A percentile compares a stretch with the other conserved stretches of the same genome.
Conservation (phyloP, 495 filamentous ascomycete species). For the Filosporella fistucella region DNA sequence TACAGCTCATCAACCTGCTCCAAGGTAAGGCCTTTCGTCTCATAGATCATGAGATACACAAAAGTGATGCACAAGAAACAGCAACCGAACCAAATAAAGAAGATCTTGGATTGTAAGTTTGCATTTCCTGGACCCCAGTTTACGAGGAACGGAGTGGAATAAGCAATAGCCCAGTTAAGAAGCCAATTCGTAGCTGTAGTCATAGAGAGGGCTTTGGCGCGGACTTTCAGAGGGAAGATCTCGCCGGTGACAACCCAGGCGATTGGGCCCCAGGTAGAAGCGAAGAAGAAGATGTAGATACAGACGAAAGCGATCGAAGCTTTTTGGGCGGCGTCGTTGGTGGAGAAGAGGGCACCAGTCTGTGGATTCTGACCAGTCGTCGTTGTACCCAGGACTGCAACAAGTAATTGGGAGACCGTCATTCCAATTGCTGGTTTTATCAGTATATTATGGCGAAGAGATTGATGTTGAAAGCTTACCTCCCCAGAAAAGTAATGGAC, state of each 20-base stretch:
- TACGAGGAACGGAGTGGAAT: slow-evolving; percentile 73
- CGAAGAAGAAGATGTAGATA: slow-evolving; percentile 74
- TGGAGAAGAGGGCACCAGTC: slow-evolving; percentile 14
- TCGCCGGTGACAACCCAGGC: slow-evolving; percentile 65
- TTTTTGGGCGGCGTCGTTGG: slow-evolving; percentile 36
- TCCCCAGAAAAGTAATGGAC: slow-evolving; percentile 64
- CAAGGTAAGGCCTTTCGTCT: slow-evolving; percentile 80
- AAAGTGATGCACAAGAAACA: slow-evolving; percentile 70
- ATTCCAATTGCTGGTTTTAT: slow-evolving; percentile 59
- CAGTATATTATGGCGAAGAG: background rate
- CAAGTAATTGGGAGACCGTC: slow-evolving; percentile 61
- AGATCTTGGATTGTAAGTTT: slow-evolving; percentile 69
- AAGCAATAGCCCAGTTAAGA: slow-evolving; percentile 74
- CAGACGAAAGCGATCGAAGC: slow-evolving; percentile 53
- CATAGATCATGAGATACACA: slow-evolving; percentile 75
- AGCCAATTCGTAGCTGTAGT: slow-evolving; percentile 74
- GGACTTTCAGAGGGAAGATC: slow-evolving; percentile 68
- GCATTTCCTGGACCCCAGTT: slow-evolving; percentile 63
- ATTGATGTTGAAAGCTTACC: slow-evolving; percentile 23
- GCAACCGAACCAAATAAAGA: slow-evolving; percentile 76
- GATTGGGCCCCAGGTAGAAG: slow-evolving; percentile 69
- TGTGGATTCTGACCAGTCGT: slow-evolving; percentile 41
- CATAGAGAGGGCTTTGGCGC: slow-evolving; percentile 68
- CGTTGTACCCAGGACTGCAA: slow-evolving; percentile 61
- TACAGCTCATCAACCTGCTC: slow-evolving; percentile 84